Base-by-base conservation (phyloP, 2,329 filamentous ascomycete species). In the Stachybotrys chartarum region DNA sequence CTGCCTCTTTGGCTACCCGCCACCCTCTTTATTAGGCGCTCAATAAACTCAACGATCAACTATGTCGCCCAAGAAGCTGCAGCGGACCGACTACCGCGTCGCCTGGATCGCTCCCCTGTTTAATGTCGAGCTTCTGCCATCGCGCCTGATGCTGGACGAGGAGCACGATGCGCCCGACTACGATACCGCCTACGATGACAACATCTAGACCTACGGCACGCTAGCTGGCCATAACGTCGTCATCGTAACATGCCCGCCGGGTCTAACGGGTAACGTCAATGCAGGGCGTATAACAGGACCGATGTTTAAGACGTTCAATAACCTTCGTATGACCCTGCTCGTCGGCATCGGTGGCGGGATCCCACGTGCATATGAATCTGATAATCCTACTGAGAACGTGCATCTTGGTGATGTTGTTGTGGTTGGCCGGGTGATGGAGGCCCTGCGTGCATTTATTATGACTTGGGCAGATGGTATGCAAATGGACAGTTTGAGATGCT, bases 101-200 rank as follows among this genome's bases (percentile, higher is more conserved):
- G 49, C 49, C 18, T 51, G 49, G 49, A 51, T 51, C 8, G 49
- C 49, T 4, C 49, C 49, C 5, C 30, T 51, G 17, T 51, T 31
- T 6, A 31, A 51, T 17, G 30, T 51, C 49, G 49, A 51, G 49
- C 49, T 51, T 24, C 49, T 51, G 7, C 49, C 49, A 10, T 51
- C 49, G 7, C 49, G 49, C 30, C 49, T 51, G 8, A 51, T 51
- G 49, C 49, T 51, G 12, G 49, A 51, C n/a, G 49, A 51, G 49
- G 49, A 31, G 49, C 49, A 51, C 35, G 49, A 51, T 5, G 24
- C 49, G 24, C 49, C 49, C 7, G 49, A 51, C 30, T 51, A 51
- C 49, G 49, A 51, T 31, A 51, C 30, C 30, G 49, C 10, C 4
- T 51, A 51, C 49, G 49, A 51, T 18, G 49, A 51, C 49, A 51